Base-by-base conservation (phyloP, 352 stramenopile genomes). In the Phytophthora melonis region DNA sequence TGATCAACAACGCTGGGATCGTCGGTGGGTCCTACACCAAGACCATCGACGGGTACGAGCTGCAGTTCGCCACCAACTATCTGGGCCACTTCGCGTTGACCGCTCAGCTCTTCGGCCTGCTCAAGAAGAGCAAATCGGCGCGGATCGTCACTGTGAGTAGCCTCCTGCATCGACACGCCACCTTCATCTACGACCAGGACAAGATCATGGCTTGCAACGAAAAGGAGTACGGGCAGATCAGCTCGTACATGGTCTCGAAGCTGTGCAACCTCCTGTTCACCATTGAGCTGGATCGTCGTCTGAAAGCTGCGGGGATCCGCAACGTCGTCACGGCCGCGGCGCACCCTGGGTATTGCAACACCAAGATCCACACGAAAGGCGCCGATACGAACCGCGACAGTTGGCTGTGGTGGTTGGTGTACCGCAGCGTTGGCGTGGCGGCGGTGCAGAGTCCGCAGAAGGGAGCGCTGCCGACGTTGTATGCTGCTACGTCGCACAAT, bases 221-320 rank as follows among this genome's bases (percentile, higher is more conserved):
- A 13, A n/a, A 63, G 18, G 66, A 70, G 16, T 77, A 79, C 58
- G 27, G 53, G 13, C 59, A 57, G 18, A 72, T 67, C 60, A 45
- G 34, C 0, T 58, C 18, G 16, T 98, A 98, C 69, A 83, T 81
- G 19, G 68, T 86, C 54, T 93, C 84, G 47, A 98, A 98, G 77
- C 72, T 98, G 36, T 89, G 79, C 64, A 98, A 98, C 67, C 85
- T 98, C 57, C 68, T 98, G 5, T 98, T 98, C 63, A 83, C 70
- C 39, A 50, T 70, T 1, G 81, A 90, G 59, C 75, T 92, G 6
- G n/a, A 82, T n/a, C 75, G 81, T 8, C 78, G 80, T 6, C 32
- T 84, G n/a, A 69, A 74, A 25, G 58, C 64, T 0, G 49, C 32
- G 1, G 68, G 53, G n/a, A 63, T 85, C 32, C 21, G 45, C 3